Evolutionary conservation across 306 rosid species (phyloP), one percentile per base, ranked within the genome.

Genomic region (Betula pendula): DNA sequence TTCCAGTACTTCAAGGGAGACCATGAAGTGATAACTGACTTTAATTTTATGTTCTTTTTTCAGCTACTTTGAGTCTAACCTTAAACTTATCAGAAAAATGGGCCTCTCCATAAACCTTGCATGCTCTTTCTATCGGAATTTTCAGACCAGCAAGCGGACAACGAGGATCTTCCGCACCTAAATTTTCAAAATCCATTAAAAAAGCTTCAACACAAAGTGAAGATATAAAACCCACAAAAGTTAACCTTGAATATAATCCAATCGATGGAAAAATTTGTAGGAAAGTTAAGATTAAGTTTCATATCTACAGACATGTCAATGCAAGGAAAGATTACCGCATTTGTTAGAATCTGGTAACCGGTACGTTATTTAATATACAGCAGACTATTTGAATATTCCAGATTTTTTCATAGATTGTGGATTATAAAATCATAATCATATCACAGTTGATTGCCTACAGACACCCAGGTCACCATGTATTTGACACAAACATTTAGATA

Each of bases 131-230:
- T 51, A 43, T 56, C 9, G 87, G 81, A 76, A 66, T 71, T 27
- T 86, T 85, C 84, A 92, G 79, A 71, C 99, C 97, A 31, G 43
- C 86, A 49, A 79, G 50, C 8, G 92, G 97, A 72, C 97, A 92
- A 68, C 94, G 88, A 78, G 90, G 97, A 84, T 95, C 97, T 81
- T 88, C 92, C 2, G 87, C 92, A 63, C 97, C 99, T 95, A 59
- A 76, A 76, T 79, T 86, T 71, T 65, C 51, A 27, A 75, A 75
- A 35, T 67, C 50, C 77, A 80, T 80, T 59, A 19, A 11, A 48
- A 45, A 63, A 43, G 65, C 42, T 76, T 69, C 76, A 71, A 60
- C 72, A 60, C 58, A 49, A 74, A 35, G 47, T 69, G 55, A 83
- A 79, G 51, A 74, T 52, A 70, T 66, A 72, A 52, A 33, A n/a